These are phyloP conservation scores for Gossypium aridum DNA, from an alignment of 441 rosid species.

Conservation along the genomic window DNA sequence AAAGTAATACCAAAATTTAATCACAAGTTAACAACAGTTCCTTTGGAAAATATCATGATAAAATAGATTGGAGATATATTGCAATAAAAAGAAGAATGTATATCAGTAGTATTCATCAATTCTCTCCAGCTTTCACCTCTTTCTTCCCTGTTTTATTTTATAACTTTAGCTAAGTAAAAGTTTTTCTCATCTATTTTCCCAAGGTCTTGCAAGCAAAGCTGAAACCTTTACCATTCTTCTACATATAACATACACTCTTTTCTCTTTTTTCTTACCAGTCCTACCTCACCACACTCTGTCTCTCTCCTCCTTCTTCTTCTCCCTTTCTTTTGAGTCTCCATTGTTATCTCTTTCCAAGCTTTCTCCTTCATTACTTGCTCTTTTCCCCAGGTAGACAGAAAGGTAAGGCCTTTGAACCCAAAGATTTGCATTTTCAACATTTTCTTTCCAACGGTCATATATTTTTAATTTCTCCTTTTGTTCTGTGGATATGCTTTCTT, in stretches of 20 bases:
- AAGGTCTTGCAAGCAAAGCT: slow-evolving; percentile 21
- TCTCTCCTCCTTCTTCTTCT: slow-evolving; percentile 8
- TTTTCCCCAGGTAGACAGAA: slow-evolving; percentile 20
- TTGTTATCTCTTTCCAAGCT: slow-evolving; percentile 14
- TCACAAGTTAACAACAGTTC: not conserved
- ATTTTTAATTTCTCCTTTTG: not conserved
- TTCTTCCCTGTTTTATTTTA: not conserved
- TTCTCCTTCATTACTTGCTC: slow-evolving; percentile 17
- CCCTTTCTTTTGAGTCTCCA: not conserved
- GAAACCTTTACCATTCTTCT: slow-evolving; percentile 30
- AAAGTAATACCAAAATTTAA: too few relatives aligned
- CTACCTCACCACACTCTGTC: slow-evolving; percentile 3
- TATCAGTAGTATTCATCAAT: not conserved
- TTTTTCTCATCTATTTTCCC: slow-evolving; percentile 20
- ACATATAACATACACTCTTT: not conserved
- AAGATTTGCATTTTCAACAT: not conserved
- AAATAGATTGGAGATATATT: not conserved
- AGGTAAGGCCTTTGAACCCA: slow-evolving; percentile 29
- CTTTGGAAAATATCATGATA: not conserved
- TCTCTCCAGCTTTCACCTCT: not conserved
- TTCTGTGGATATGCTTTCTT: slow-evolving; percentile 28
- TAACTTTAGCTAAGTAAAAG: not conserved
- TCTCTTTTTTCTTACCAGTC: slow-evolving; percentile 7
- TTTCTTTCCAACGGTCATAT: slow-evolving; percentile 21
- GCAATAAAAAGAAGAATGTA: not conserved